phyloP scores from a whole-genome alignment of 2,329 filamentous ascomycete genomes.

The Tolypocladium amazonense region DNA sequence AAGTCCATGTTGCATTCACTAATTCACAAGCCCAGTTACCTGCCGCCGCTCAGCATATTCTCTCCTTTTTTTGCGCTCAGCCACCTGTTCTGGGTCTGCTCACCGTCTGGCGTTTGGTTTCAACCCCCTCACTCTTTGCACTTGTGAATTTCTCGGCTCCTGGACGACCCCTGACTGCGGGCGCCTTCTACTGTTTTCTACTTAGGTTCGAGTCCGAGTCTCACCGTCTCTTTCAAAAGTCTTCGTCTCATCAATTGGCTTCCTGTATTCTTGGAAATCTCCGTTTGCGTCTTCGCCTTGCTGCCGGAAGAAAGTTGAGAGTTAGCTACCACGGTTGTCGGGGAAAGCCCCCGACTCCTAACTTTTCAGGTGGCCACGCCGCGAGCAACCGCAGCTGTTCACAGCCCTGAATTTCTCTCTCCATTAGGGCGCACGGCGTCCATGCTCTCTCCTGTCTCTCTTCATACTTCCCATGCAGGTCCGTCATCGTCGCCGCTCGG shows the following conservation, averaged over 20 bases:
- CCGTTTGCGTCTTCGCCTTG: not conserved
- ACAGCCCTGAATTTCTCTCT: not conserved
- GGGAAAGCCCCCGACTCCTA: not conserved
- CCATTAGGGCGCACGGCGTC: not conserved
- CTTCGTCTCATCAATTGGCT: too few relatives aligned
- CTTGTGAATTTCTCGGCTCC: not conserved
- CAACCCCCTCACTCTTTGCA: not conserved
- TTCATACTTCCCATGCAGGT: not conserved
- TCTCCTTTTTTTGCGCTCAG: not conserved
- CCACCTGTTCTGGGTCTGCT: not conserved
- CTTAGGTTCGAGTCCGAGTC: not conserved
- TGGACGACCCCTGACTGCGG: not conserved
- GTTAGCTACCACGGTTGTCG: not conserved
- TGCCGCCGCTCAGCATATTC: not conserved
- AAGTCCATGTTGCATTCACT: not conserved
- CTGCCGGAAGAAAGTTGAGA: not conserved
- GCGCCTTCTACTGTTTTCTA: not conserved
- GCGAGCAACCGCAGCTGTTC: not conserved
- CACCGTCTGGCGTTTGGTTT: not conserved
- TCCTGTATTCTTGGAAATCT: not conserved
- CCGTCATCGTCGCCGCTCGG: not conserved
- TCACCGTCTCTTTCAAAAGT: not conserved
- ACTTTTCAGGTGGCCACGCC: not conserved
- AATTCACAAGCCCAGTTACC: not conserved
- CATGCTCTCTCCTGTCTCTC: not conserved